These are phyloP conservation scores for Kwoniella dejecticola DNA, from an alignment of 768 basidiomycete genomes.

Conservation along the genomic window DNA sequence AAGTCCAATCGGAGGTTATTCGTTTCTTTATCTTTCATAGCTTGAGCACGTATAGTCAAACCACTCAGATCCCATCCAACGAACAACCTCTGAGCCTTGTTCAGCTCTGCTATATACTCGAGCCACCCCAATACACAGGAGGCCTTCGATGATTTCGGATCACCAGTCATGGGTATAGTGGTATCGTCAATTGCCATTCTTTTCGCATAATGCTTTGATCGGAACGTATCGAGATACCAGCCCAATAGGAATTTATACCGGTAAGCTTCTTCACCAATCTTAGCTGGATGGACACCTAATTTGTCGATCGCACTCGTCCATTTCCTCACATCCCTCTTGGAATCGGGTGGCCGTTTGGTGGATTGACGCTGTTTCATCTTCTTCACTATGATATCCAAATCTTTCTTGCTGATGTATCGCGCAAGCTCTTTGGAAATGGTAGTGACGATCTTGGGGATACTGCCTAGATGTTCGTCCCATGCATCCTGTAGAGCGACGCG, in stretches of 20 bases:
- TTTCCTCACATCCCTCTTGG: neutral
- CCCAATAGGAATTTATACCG: neutral
- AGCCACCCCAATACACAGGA: constrained; percentile 16
- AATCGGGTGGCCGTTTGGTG: neutral
- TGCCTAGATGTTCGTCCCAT: constrained; percentile 21
- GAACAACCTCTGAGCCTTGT: constrained; percentile 10
- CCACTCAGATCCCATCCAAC: constrained; percentile 21
- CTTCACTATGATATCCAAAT: neutral
- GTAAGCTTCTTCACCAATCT: neutral
- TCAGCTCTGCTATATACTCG: constrained; percentile 16
- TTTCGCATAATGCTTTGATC: neutral
- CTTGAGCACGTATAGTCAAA: constrained; percentile 14
- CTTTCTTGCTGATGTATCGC: neutral
- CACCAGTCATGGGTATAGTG: constrained; percentile 3
- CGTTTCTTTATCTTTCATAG: constrained; percentile 11
- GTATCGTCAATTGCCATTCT: constrained; percentile 9
- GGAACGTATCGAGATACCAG: constrained; percentile 19
- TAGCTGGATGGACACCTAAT: too few relatives aligned
- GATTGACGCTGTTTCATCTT: constrained; percentile 8
- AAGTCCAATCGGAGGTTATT: constrained; percentile 19
- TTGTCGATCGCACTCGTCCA: neutral
- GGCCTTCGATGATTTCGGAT: neutral
- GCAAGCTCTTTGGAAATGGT: neutral
- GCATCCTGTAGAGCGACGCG: constrained; percentile 14
- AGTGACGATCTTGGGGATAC: constrained; percentile 8